A percentile compares a stretch with the other conserved stretches of the same genome.
phyloP scores from a whole-genome alignment of 768 basidiomycete genomes.

The Roridomyces roridus region DNA sequence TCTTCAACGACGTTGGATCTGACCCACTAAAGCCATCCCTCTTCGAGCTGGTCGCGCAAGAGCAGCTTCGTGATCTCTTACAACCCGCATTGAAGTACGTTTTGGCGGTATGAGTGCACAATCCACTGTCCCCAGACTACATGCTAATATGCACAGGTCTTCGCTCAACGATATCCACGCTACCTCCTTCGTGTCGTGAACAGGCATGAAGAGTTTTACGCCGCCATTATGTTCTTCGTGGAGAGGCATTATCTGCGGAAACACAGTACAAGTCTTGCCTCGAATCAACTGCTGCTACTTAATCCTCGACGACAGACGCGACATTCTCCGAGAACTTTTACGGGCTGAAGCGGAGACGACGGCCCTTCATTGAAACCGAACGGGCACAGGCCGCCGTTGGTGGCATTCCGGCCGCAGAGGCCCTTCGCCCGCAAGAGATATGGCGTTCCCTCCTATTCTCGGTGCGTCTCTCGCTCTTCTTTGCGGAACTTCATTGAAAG shows the following conservation, averaged over 20 bases:
- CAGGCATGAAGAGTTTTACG: slow-evolving; percentile 96
- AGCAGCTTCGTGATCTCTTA: slow-evolving; percentile 88
- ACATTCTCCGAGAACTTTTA: slow-evolving; percentile 98
- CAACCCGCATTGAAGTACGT: slow-evolving; percentile 97
- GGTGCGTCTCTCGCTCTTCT: slow-evolving; percentile 52
- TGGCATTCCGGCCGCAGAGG: slow-evolving; percentile 68
- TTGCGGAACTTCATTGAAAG: not conserved
- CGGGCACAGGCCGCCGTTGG: slow-evolving; percentile 72
- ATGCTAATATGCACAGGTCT: slow-evolving; percentile 60
- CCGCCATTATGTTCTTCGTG: slow-evolving; percentile 84
- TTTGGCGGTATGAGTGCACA: slow-evolving; percentile 61
- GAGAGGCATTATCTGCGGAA: slow-evolving; percentile 90
- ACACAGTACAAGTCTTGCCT: slow-evolving; percentile 62
- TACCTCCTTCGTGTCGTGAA: slow-evolving; percentile 92
- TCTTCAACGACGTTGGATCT: slow-evolving; percentile 77
- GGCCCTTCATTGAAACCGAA: slow-evolving; percentile 73
- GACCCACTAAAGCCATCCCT: slow-evolving; percentile 81
- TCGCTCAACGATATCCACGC: slow-evolving; percentile 93
- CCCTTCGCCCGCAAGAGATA: slow-evolving; percentile 69
- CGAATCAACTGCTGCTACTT: not conserved
- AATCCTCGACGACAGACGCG: slow-evolving; percentile 60
- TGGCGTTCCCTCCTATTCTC: slow-evolving; percentile 81
- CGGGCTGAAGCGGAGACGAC: slow-evolving; percentile 81
- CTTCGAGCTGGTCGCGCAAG: slow-evolving; percentile 93
- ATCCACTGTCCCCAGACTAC: no score